phyloP scores from a whole-genome alignment of 2,329 filamentous ascomycete species.

The Chaetothyriales sp. region DNA sequence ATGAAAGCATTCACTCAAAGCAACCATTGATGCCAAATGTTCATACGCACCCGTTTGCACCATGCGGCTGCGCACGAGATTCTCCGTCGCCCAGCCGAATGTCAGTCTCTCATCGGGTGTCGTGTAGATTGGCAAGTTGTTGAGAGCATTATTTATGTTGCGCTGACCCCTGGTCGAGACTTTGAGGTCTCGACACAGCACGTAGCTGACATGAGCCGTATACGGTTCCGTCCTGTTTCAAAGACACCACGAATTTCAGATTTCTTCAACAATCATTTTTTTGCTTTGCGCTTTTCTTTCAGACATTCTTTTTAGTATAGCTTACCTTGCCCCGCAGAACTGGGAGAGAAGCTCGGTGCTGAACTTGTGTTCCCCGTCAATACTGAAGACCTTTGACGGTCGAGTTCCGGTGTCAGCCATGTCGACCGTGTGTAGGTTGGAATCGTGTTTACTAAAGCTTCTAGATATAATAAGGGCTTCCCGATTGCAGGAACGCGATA shows the following conservation, averaged over 20 bases:
- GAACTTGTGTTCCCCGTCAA: too few species aligned
- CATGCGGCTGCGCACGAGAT: conserved; percentile 10
- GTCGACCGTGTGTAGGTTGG: too few species aligned
- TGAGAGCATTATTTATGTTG: conserved; percentile 13
- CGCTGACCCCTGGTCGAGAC: conserved; percentile 12
- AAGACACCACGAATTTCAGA: background rate
- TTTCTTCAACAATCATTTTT: background rate
- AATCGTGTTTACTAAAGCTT: too few species aligned
- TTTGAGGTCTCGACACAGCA: conserved; percentile 11
- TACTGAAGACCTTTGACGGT: too few species aligned
- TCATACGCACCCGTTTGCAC: conserved; percentile 15
- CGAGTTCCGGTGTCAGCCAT: too few species aligned
- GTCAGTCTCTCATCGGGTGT: conserved; percentile 8
- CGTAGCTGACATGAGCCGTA: conserved; percentile 9
- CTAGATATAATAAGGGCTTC: too few species aligned
- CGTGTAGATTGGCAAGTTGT: conserved; percentile 10
- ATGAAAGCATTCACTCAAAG: conserved; percentile 13
- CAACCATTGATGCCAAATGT: conserved; percentile 12
- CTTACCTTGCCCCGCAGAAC: too few species aligned
- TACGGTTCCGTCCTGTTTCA: conserved; percentile 9
- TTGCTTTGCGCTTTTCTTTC: background rate
- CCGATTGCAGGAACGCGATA: too few species aligned
- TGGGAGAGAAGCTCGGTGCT: too few species aligned
- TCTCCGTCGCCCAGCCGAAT: conserved; percentile 13
- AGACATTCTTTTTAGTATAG: too few species aligned